Base-by-base conservation (phyloP, 345 rosid species). In the Arabis alpina region DNA sequence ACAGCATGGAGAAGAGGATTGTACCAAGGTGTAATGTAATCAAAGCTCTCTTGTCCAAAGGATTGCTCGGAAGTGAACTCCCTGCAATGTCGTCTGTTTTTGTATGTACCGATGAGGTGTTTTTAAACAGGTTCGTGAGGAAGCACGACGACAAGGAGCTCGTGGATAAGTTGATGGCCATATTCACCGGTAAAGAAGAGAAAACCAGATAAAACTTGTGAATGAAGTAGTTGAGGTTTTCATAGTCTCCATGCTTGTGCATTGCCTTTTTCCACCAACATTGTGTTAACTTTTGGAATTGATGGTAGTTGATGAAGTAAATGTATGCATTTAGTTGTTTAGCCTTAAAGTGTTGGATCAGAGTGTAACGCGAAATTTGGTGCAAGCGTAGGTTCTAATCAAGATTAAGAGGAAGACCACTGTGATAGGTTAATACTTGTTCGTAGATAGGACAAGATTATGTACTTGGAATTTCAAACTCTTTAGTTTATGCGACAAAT, bases 1-100 rank as follows among this genome's bases (percentile, higher is more conserved):
- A 15, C 30, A 62, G 67, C 12, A 4, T 62, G 67, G 67, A 62
- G 54, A 62, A 62, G 67, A 47, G 67, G 30, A 62, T 5, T 32
- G 4, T 62, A 1, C 67, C 67, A 1, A 30, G 67, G 41, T 62
- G 67, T 62, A 47, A 62, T 0, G 67, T 62, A 7, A 10, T 62
- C 16, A 32, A 62, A 62, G 54, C 67, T 47, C 67, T 62, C 16
- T 47, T 62, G 54, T 16, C 30, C 0, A 62, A 30, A 62, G 54
- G 67, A 62, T 10, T 47, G 54, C 42, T 62, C 2, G 54, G 55
- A 48, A 32, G 16, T 34, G 8, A 15, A 32, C 15, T 7, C 30
- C 55, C 54, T 47, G 0, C 43, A 48, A 1, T 62, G 16, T 62
- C 54, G 19, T 24, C 12, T 47, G 44, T 62, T 4, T 47, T 62